Evolutionary conservation across 2,329 filamentous ascomycete genomes (phyloP).

Genomic region (Gliomastix tumulicola): DNA sequence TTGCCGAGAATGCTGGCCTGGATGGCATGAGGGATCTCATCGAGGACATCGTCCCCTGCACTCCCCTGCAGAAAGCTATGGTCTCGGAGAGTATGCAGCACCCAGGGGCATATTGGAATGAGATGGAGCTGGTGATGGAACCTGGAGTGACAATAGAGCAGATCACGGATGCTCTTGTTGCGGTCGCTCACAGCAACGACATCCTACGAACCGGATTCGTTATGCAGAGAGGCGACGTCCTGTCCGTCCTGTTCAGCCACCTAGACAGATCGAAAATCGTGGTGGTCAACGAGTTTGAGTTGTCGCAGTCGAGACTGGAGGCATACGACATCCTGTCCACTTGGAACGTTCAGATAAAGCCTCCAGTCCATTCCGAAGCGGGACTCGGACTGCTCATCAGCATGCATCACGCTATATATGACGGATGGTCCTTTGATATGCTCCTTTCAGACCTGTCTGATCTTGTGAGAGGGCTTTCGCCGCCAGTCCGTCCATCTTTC

Average conservation of each 20-base stretch:
- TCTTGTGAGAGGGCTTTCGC: constrained; percentile 27
- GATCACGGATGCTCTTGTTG: constrained; percentile 40
- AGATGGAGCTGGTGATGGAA: constrained; percentile 57
- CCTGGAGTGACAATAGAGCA: constrained; percentile 19
- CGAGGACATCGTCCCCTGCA: constrained; percentile 53
- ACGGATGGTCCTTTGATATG: constrained; percentile 87
- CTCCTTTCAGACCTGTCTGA: constrained; percentile 58
- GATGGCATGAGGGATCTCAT: constrained; percentile 14
- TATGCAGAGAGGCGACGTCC: constrained; percentile 30
- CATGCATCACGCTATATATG: constrained; percentile 80
- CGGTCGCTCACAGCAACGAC: constrained; percentile 48
- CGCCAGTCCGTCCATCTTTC: constrained; percentile 49
- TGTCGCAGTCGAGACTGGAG: not conserved
- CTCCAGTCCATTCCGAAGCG: not conserved
- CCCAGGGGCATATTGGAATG: constrained; percentile 66
- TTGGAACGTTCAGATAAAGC: not conserved
- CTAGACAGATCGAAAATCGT: not conserved
- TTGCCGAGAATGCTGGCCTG: constrained; percentile 8
- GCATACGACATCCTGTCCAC: not conserved
- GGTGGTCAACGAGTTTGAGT: not conserved
- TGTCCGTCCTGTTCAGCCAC: constrained; percentile 50
- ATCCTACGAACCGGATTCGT: constrained; percentile 71
- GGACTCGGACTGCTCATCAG: constrained; percentile 35
- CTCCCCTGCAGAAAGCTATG: constrained; percentile 72
- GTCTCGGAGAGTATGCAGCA: constrained; percentile 62